Percentiles rank a stretch among this genome's conserved stretches.
Conservation (phyloP, 2,329 filamentous ascomycete species). For the Emmonsia crescens region DNA sequence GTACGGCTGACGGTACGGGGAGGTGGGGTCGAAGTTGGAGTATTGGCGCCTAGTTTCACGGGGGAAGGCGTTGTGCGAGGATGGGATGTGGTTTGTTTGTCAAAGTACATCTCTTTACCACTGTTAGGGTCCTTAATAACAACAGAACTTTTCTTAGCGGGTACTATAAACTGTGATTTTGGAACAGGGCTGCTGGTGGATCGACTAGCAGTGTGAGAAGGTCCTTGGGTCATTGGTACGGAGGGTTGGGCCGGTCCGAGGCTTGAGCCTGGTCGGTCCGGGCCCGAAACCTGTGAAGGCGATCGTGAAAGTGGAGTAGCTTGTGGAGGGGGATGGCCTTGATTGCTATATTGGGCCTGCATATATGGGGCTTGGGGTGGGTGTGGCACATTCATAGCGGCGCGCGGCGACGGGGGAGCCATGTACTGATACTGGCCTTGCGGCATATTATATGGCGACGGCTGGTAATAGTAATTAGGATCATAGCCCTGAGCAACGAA, state of each 20-base stretch:
- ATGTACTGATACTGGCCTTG: constrained; percentile 27
- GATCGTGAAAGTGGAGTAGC: constrained; percentile 68
- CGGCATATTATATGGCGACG: constrained; percentile 26
- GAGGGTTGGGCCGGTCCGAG: constrained; percentile 46
- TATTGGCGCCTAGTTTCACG: constrained; percentile 33
- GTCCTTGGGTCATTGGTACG: constrained; percentile 28
- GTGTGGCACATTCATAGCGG: constrained; percentile 33
- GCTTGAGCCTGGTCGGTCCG: constrained; percentile 53
- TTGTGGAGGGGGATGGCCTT: constrained; percentile 42
- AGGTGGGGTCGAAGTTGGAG: constrained; percentile 69
- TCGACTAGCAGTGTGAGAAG: constrained; percentile 42
- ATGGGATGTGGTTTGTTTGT: constrained; percentile 55
- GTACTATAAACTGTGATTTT: constrained; percentile 53
- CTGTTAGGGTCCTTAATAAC: constrained; percentile 75
- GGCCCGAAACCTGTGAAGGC: constrained; percentile 63
- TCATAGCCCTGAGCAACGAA: constrained; percentile 42
- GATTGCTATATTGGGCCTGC: constrained; percentile 41
- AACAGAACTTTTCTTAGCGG: constrained; percentile 53
- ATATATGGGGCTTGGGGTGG: constrained; percentile 39
- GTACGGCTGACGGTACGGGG: constrained; percentile 60
- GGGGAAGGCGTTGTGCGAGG: constrained; percentile 46
- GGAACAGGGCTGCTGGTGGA: constrained; percentile 49
- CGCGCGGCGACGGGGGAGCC: constrained; percentile 36
- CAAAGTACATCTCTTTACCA: constrained; percentile 61
- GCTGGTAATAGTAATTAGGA: constrained; percentile 36